Conservation (phyloP, 352 stramenopile genomes). For the Globisporangium heterothallicum region DNA sequence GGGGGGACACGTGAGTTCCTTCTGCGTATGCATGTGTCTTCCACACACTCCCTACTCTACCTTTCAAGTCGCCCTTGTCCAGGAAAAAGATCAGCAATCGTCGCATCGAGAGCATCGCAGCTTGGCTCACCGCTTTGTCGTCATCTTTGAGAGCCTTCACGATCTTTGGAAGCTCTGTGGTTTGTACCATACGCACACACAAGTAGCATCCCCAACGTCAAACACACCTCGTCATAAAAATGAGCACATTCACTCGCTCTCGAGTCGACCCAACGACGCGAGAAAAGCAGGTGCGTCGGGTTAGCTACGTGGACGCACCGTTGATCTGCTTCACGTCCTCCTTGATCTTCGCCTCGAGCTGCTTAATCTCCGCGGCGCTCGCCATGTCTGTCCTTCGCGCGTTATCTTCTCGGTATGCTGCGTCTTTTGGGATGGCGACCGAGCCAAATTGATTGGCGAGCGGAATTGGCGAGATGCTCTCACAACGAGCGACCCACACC, state of each 20-base stretch:
- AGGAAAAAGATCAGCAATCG: constrained; percentile 78
- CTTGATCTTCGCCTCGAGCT: constrained; percentile 83
- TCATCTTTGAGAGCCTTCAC: constrained; percentile 62
- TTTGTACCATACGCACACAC: too few relatives aligned
- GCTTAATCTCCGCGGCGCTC: constrained; percentile 70
- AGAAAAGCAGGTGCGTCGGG: neutral
- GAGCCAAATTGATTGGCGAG: constrained; percentile 14
- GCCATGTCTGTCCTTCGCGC: constrained; percentile 29
- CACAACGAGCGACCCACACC: neutral
- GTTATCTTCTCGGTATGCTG: neutral
- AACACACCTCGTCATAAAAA: too few relatives aligned
- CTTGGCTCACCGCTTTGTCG: constrained; percentile 68
- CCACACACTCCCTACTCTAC: neutral
- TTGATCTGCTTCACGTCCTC: constrained; percentile 85
- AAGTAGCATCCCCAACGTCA: neutral
- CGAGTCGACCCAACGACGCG: neutral
- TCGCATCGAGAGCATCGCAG: constrained; percentile 76
- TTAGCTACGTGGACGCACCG: constrained; percentile 22
- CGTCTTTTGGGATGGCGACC: constrained; percentile 18
- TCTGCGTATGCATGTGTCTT: neutral
- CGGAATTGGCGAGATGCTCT: neutral
- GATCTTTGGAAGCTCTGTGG: constrained; percentile 70
- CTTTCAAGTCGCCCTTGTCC: constrained; percentile 73
- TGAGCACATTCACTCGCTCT: too few relatives aligned
- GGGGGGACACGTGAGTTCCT: neutral